phyloP scores from a whole-genome alignment of 768 basidiomycete genomes.

The Suillus decipiens region DNA sequence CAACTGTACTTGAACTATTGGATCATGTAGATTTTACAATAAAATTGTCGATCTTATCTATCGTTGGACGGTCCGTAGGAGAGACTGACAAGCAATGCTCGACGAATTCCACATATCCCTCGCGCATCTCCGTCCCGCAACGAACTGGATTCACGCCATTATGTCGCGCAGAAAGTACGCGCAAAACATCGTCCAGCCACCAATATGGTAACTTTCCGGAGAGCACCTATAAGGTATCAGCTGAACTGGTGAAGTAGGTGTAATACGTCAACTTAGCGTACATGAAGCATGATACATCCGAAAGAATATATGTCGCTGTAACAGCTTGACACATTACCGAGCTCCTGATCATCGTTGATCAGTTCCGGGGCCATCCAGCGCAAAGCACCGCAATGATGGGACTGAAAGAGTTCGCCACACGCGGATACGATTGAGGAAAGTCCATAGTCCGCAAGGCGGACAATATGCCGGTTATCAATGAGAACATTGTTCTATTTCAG shows the following conservation, averaged over 20 bases:
- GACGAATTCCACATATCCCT: background rate
- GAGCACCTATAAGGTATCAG: conserved; percentile 2
- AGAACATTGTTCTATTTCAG: conserved; percentile 21
- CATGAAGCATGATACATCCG: conserved; percentile 35
- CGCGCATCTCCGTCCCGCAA: background rate
- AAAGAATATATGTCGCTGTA: conserved; percentile 46
- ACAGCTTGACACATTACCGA: background rate
- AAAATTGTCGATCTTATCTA: background rate
- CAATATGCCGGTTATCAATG: conserved; percentile 39
- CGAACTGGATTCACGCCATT: background rate
- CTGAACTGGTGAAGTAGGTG: conserved; percentile 17
- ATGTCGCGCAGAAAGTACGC: conserved; percentile 2
- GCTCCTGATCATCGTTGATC: conserved; percentile 19
- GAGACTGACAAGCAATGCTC: background rate
- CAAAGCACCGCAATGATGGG: conserved; percentile 31
- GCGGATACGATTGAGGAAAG: conserved; percentile 37
- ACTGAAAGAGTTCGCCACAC: conserved; percentile 1
- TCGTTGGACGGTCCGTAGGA: background rate
- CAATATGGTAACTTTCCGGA: background rate
- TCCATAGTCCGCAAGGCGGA: conserved; percentile 45
- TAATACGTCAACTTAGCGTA: conserved; percentile 25
- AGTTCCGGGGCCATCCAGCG: conserved; percentile 46
- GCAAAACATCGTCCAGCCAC: conserved; percentile 5
- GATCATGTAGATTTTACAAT: background rate
- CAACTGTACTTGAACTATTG: background rate